phyloP scores from a whole-genome alignment of 768 basidiomycete genomes.

The Pulveroboletus ravenelii region DNA sequence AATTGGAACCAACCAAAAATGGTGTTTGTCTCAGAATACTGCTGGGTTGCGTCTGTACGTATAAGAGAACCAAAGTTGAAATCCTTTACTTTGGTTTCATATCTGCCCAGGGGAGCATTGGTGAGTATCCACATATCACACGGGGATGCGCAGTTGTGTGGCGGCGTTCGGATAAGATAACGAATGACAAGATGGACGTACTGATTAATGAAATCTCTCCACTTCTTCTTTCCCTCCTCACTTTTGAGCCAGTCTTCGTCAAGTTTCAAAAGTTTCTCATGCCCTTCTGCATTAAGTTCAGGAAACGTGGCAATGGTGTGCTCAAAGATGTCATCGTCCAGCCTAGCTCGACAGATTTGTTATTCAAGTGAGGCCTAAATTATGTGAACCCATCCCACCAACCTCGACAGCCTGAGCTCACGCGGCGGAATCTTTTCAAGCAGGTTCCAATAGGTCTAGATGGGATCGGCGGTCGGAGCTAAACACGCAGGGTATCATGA shows the following conservation, averaged over 20 bases:
- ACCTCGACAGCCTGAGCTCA: conserved; percentile 82
- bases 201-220: conserved; percentile 83
- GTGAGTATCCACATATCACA: conserved; percentile 8
- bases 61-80: conserved; percentile 97
- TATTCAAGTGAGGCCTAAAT: conserved; percentile 5
- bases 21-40: conserved; percentile 89
- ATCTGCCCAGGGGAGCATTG: conserved; percentile 39
- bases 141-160: background rate
- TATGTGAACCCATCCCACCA: conserved; percentile 17
- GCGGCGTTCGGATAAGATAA: background rate
- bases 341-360: conserved; percentile 37
- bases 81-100: conserved; percentile 86
- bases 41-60: conserved; percentile 68
- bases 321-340: conserved; percentile 89
- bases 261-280: conserved; percentile 50
- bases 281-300: conserved; percentile 52
- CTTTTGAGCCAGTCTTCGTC: conserved; percentile 96
- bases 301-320: conserved; percentile 78
- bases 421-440: conserved; percentile 74
- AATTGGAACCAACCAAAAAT: conserved; percentile 69
- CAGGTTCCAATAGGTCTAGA: conserved; percentile 92
- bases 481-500: background rate
- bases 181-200: conserved; percentile 32
- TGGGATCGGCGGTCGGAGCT: conserved; percentile 9
- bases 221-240: conserved; percentile 77